phyloP scores from a whole-genome alignment of 257 asterid species.

The Leptodermis oblonga region DNA sequence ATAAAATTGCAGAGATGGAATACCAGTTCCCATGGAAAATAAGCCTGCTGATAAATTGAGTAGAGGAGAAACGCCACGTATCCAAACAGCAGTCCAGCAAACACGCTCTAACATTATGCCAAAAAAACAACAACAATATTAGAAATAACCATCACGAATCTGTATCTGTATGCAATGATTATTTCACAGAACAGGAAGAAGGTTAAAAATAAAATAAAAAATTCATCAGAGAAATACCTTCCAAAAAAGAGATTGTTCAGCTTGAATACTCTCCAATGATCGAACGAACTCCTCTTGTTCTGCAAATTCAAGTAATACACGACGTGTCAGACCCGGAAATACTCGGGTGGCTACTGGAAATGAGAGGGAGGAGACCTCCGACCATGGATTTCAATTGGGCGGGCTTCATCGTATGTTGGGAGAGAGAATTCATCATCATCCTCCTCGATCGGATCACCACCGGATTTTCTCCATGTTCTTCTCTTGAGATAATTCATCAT shows the following conservation, averaged over 20 bases:
- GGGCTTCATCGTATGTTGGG: slow-evolving; percentile 75
- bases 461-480: slow-evolving; percentile 58
- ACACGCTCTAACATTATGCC: slow-evolving; percentile 42
- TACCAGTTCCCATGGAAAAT: slow-evolving; percentile 91
- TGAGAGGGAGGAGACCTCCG: neutral
- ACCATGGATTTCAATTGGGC: slow-evolving; percentile 75
- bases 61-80: slow-evolving; percentile 59
- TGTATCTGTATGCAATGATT: neutral
- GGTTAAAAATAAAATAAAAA: too few relatives aligned
- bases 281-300: slow-evolving; percentile 91
- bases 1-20: slow-evolving; percentile 5
- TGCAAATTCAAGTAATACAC: slow-evolving; percentile 25
- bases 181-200: neutral
- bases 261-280: slow-evolving; percentile 64
- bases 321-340: neutral
- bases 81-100: slow-evolving; percentile 56
- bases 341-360: neutral
- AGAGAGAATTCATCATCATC: slow-evolving; percentile 47
- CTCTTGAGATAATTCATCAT: slow-evolving; percentile 55
- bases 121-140: neutral
- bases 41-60: slow-evolving; percentile 72
- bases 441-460: slow-evolving; percentile 27
- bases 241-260: slow-evolving; percentile 76
- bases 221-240: slow-evolving; percentile 36
- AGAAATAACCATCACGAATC: neutral